Base-by-base conservation (phyloP, 495 filamentous ascomycete genomes). In the Melanomma pulvis-pyrius region DNA sequence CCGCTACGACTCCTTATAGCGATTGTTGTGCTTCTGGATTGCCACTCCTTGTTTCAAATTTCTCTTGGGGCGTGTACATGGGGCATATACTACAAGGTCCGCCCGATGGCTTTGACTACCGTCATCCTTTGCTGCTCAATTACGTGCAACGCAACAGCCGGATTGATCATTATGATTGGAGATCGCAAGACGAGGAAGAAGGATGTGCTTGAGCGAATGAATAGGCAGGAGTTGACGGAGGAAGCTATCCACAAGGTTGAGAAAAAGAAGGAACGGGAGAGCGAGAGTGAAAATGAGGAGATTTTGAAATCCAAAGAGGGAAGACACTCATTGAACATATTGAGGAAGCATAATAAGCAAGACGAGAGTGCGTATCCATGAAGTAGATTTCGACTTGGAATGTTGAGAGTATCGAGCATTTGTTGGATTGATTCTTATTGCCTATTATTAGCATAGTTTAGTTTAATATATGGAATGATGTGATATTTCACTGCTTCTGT, bases 41-140 rank as follows among this genome's bases (percentile, higher is more conserved):
- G 83, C 53, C 90, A 93, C 72, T 88, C 85, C 11, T 74, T 86
- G 15, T 79, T 93, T 49, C 90, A 93, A 72, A 89, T 93, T 62
- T 79, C 88, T 0, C 85, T 93, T 2, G 90, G 90, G 13, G 81
- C 86, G 0, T 87, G 84, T 65, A 93, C 90, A 0, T 93, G 86
- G 84, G 83, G 81, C 41, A 91, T 92, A 70, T 79, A 83, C 71
- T 87, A 86, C 68, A 79, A 83, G 30, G 71, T 75, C 0, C 85
- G 90, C 2, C 86, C 86, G 0, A 82, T 86, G 59, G 90, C 89
- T 0, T 69, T 91, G 21, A 93, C 90, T 0, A 89, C 90, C 2
- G 86, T 89, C 26, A 91, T 93, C 60, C 87, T 93, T 6, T 88
- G 86, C 74, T 90, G 83, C 72, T 89, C 86, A 8, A 90, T 93